phyloP scores from a whole-genome alignment of 2,329 filamentous ascomycete genomes.

The Ceratocystis diversiconidia region DNA sequence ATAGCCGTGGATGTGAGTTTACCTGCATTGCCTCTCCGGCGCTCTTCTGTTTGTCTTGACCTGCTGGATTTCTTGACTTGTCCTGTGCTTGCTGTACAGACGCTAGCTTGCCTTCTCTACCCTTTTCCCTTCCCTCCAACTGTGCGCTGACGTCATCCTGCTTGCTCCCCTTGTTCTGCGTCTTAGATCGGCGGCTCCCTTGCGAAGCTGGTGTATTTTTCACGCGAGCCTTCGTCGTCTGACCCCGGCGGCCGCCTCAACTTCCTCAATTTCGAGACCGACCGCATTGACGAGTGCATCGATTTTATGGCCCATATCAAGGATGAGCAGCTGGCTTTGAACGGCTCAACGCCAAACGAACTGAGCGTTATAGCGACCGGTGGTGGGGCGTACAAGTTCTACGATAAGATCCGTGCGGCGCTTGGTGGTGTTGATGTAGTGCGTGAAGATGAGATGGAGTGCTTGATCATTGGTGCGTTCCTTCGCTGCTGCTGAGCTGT shows the following conservation, averaged over 20 bases:
- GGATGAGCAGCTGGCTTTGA: conserved; percentile 61
- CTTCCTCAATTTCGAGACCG: conserved; percentile 93
- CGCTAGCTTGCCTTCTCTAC: background rate
- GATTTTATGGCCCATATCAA: conserved; percentile 81
- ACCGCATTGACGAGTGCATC: conserved; percentile 83
- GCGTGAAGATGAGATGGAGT: conserved; percentile 97
- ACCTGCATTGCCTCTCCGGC: conserved; percentile 14
- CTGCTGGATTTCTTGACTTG: background rate
- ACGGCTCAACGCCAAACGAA: conserved; percentile 55
- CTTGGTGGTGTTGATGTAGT: conserved; percentile 69
- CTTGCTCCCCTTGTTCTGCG: background rate
- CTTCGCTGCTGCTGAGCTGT: background rate
- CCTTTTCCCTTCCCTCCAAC: conserved; percentile 1
- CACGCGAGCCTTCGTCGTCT: conserved; percentile 64
- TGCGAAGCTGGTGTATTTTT: conserved; percentile 95
- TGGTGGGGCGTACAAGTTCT: conserved; percentile 92
- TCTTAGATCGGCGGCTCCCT: conserved; percentile 81
- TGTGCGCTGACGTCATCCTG: conserved; percentile 18
- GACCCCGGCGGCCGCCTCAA: conserved; percentile 82
- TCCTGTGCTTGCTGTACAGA: background rate
- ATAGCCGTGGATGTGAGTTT: conserved; percentile 80
- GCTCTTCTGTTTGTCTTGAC: conserved; percentile 14
- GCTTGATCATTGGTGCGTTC: conserved; percentile 69
- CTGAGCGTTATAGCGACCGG: conserved; percentile 92
- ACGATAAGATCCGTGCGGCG: conserved; percentile 73